Evolutionary conservation across 23 red algal species (phyloP).

Genomic region (Chondrus crispus): DNA sequence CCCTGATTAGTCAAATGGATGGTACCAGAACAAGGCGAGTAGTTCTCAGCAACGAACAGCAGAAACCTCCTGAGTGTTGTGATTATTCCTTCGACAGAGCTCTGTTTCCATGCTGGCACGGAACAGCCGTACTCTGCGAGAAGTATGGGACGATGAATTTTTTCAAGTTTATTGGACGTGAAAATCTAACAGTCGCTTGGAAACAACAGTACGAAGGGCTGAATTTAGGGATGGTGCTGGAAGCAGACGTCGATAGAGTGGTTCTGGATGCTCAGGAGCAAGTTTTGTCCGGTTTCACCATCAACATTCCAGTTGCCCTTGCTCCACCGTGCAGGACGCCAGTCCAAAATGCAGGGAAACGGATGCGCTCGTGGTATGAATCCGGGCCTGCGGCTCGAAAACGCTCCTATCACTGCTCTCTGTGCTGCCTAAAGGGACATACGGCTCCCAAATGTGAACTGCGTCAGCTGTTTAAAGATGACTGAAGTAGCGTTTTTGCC

Average conservation of each 20-base stretch:
- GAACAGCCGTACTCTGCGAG: slow-evolving; percentile 8
- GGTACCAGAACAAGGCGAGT: no score
- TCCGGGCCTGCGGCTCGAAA: not conserved
- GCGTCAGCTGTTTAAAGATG: not conserved
- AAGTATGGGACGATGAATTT: not conserved
- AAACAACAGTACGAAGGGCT: slow-evolving; percentile 15
- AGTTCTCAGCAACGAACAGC: no score
- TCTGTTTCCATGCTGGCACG: no score
- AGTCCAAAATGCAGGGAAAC: not conserved
- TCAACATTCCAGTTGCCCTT: not conserved
- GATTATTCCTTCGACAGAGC: no score
- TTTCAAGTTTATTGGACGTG: not conserved
- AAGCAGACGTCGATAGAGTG: not conserved
- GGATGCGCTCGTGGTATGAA: not conserved
- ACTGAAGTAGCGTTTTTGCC: no score
- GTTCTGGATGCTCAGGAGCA: not conserved
- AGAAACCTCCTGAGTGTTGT: no score
- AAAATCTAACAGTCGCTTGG: not conserved
- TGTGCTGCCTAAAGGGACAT: not conserved
- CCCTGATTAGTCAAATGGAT: no score
- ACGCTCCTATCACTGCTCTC: not conserved
- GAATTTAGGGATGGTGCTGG: not conserved
- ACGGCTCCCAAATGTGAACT: not conserved
- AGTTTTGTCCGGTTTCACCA: not conserved
- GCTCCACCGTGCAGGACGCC: not conserved